These are phyloP conservation scores for Colletotrichum abscissum DNA, from an alignment of 2,329 filamentous ascomycete genomes.

Conservation along the genomic window DNA sequence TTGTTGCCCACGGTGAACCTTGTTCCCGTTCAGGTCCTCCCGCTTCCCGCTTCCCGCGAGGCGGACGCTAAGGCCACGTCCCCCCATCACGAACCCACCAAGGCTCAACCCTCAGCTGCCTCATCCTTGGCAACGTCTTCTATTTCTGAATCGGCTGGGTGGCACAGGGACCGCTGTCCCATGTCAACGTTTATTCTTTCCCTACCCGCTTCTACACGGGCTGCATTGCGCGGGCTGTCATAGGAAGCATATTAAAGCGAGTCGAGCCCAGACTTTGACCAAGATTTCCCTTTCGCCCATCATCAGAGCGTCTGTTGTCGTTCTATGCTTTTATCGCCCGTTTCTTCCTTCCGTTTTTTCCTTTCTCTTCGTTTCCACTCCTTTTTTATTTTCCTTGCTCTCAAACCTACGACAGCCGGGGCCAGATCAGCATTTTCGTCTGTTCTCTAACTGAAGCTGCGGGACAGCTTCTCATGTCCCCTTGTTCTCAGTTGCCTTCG, in stretches of 20 bases:
- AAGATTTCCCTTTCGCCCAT: constrained; percentile 32
- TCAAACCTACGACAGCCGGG: constrained; percentile 32
- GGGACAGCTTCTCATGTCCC: constrained; percentile 48
- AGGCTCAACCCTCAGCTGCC: constrained; percentile 37
- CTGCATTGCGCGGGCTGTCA: constrained; percentile 36
- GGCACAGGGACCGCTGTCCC: constrained; percentile 21
- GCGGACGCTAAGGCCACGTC: constrained; percentile 39
- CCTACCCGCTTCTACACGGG: constrained; percentile 27
- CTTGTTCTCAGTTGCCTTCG: constrained; percentile 38
- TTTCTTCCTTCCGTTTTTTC: constrained; percentile 41
- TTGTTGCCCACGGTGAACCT: constrained; percentile 16
- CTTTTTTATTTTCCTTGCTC: constrained; percentile 31
- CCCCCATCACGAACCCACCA: constrained; percentile 37
- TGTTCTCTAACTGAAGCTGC: constrained; percentile 46
- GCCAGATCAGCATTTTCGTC: constrained; percentile 32
- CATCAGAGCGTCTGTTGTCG: constrained; percentile 27
- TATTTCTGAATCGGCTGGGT: constrained; percentile 31
- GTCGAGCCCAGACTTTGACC: constrained; percentile 36
- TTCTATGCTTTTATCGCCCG: constrained; percentile 31
- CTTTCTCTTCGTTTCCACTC: constrained; percentile 38
- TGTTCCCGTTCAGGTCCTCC: constrained; percentile 29
- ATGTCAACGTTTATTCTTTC: constrained; percentile 39
- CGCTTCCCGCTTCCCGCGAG: constrained; percentile 32
- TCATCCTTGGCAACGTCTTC: constrained; percentile 29
- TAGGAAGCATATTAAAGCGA: constrained; percentile 47